A percentile compares a stretch with the other conserved stretches of the same genome.
Conservation (phyloP, 1,284 basidiomycete species). For the Trametes hirsuta region DNA sequence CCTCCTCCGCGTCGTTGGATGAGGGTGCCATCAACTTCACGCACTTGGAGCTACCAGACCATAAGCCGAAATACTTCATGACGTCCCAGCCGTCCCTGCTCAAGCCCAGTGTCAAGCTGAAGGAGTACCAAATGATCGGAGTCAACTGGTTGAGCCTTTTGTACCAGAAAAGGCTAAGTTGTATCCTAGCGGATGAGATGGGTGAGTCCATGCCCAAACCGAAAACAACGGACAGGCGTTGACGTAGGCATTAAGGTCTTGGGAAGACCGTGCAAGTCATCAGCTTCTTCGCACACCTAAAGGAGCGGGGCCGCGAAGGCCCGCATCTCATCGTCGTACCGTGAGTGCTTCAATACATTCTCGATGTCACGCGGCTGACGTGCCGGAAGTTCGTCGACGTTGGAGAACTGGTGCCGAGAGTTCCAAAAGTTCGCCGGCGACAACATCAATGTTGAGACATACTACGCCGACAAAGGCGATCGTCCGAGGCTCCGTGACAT, state of each 20-base stretch:
- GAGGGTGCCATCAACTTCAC: conserved; percentile 65
- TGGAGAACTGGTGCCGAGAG: conserved; percentile 99
- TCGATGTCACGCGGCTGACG: neutral
- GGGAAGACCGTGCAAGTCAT: conserved; percentile 99
- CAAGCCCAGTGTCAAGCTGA: conserved; percentile 75
- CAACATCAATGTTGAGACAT: conserved; percentile 82
- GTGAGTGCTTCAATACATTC: conserved; percentile 51
- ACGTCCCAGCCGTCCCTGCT: conserved; percentile 77
- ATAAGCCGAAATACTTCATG: conserved; percentile 66
- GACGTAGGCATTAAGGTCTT: conserved; percentile 54
- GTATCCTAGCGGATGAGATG: conserved; percentile 99
- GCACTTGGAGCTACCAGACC: conserved; percentile 42
- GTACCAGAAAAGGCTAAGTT: conserved; percentile 82
- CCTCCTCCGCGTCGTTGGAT: conserved; percentile 38
- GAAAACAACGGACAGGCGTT: conserved; percentile 14
- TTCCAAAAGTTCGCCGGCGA: conserved; percentile 89
- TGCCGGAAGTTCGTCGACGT: conserved; percentile 79
- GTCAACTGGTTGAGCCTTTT: conserved; percentile 96
- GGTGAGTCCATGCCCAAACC: conserved; percentile 52
- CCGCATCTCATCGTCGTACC: conserved; percentile 96
- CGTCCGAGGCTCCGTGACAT: conserved; percentile 78
- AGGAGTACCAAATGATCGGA: conserved; percentile 97
- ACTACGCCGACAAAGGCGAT: conserved; percentile 93
- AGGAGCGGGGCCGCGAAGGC: conserved; percentile 75
- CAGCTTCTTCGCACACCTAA: conserved; percentile 90